Percentiles rank a stretch among this genome's conserved stretches.
Evolutionary conservation across 108 stramenopile genomes (phyloP).

Genomic region (Fistulifera pelliculosa): DNA sequence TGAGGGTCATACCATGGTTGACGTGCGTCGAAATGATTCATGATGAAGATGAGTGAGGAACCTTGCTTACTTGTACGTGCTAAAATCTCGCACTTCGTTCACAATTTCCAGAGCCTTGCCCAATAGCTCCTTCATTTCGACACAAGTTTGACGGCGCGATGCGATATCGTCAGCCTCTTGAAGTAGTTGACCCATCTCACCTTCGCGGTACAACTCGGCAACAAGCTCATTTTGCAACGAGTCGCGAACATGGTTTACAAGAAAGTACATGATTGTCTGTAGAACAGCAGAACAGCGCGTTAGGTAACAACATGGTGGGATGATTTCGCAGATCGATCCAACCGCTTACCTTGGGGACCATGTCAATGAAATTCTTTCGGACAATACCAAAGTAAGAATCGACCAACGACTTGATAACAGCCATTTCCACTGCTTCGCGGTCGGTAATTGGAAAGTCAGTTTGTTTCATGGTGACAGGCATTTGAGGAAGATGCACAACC

Average conservation of each 20-base stretch:
- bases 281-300: constrained; percentile 60
- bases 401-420: constrained; percentile 94
- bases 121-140: constrained; percentile 89
- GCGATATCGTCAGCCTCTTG: constrained; percentile 89
- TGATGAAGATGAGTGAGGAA: too few relatives aligned
- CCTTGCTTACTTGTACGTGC: constrained; percentile 15
- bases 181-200: constrained; percentile 68
- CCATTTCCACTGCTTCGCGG: constrained; percentile 82
- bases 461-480: constrained; percentile 89
- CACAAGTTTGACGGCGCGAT: constrained; percentile 72
- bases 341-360: neutral
- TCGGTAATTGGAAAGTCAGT: constrained; percentile 85
- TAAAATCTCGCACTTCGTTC: constrained; percentile 93
- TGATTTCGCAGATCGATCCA: too few relatives aligned
- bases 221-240: constrained; percentile 95
- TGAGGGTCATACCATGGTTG: too few relatives aligned
- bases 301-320: constrained; percentile 65
- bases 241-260: constrained; percentile 93
- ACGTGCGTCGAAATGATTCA: too few relatives aligned
- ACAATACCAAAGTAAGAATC: constrained; percentile 94
- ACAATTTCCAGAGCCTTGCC: constrained; percentile 91
- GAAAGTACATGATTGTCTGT: constrained; percentile 98
- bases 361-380: constrained; percentile 44
- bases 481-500: constrained; percentile 90
- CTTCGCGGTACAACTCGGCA: constrained; percentile 86